Percentiles rank a stretch among this genome's conserved stretches.
Evolutionary conservation across 306 rosid species (phyloP).

Genomic region (Calophaca sinica): DNA sequence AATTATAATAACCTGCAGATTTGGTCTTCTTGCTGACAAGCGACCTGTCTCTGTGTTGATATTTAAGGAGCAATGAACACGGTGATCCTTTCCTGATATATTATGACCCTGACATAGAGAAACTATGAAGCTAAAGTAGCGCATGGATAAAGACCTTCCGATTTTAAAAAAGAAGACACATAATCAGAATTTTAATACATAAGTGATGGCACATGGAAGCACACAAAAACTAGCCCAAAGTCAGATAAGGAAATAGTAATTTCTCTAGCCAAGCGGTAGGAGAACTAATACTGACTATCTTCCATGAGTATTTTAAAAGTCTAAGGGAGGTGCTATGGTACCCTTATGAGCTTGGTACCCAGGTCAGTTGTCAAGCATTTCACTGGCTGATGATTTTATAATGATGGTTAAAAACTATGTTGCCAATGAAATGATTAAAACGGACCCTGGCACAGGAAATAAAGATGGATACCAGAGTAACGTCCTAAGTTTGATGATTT

Average conservation of each 20-base stretch:
- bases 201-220: slow-evolving; percentile 21
- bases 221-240: neutral
- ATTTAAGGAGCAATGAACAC: slow-evolving; percentile 91
- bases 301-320: too few relatives aligned
- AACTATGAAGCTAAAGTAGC: slow-evolving; percentile 23
- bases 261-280: neutral
- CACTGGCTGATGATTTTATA: too few relatives aligned
- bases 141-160: slow-evolving; percentile 13
- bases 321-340: too few relatives aligned
- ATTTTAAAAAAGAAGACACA: neutral
- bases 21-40: slow-evolving; percentile 94
- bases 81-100: slow-evolving; percentile 80
- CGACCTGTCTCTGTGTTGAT: slow-evolving; percentile 96
- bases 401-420: too few relatives aligned
- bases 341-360: too few relatives aligned
- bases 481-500: too few relatives aligned
- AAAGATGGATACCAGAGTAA: too few relatives aligned
- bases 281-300: too few relatives aligned
- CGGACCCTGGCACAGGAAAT: too few relatives aligned
- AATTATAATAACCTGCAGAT: slow-evolving; percentile 78
- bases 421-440: too few relatives aligned
- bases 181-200: neutral
- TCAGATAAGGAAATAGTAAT: slow-evolving; percentile 22
- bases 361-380: too few relatives aligned
- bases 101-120: slow-evolving; percentile 73